Evolutionary conservation across 148 eudicot genomes (phyloP).

Genomic region (Silene latifolia): DNA sequence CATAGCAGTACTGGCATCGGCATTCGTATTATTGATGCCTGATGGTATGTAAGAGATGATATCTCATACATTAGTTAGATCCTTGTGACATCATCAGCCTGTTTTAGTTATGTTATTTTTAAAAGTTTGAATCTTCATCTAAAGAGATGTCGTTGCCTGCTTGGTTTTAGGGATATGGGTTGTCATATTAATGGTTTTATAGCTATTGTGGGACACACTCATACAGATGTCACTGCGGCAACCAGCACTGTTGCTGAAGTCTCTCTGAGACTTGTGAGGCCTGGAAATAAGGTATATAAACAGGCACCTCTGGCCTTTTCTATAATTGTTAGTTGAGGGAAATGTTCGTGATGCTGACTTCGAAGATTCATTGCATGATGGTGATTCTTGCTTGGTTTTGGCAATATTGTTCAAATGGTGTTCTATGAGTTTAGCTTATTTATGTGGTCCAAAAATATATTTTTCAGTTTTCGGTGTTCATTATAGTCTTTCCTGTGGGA

Average conservation of each 20-base stretch:
- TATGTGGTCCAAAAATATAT: not conserved
- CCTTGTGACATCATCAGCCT: not conserved
- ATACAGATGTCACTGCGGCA: conserved; percentile 85
- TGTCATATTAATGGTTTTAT: conserved; percentile 96
- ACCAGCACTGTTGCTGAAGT: conserved; percentile 92
- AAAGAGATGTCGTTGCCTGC: conserved; percentile 3
- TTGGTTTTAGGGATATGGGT: conserved; percentile 63
- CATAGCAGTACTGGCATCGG: not conserved
- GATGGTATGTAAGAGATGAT: not conserved
- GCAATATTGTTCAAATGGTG: not conserved
- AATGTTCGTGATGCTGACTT: not conserved
- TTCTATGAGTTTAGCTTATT: not conserved
- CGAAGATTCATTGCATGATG: not conserved
- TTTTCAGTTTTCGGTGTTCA: not conserved
- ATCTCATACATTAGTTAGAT: not conserved
- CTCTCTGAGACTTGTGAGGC: conserved; percentile 83
- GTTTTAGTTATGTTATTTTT: not conserved
- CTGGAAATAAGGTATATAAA: conserved; percentile 67
- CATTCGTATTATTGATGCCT: not conserved
- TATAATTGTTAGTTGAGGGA: not conserved
- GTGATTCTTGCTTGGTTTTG: not conserved
- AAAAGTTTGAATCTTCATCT: not conserved
- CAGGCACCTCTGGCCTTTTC: not conserved
- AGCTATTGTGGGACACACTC: conserved; percentile 81
- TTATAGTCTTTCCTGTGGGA: no score